phyloP scores from a whole-genome alignment of 495 filamentous ascomycete genomes.

The Penicillium waksmanii region DNA sequence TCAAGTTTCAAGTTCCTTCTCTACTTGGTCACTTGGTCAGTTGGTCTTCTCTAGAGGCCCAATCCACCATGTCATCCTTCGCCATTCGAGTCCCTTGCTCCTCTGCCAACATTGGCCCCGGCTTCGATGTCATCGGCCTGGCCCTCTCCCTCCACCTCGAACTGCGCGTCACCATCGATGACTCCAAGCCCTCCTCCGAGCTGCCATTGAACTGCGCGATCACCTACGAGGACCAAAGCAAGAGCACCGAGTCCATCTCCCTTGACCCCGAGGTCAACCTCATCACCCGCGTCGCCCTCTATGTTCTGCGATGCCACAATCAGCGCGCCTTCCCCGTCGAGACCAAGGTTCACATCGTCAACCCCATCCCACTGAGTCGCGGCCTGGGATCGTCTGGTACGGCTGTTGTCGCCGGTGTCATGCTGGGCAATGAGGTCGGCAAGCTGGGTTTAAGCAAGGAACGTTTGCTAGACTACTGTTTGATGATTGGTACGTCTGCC shows the following conservation, averaged over 20 bases:
- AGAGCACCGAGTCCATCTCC: constrained; percentile 72
- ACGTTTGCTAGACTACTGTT: constrained; percentile 87
- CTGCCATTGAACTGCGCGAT: constrained; percentile 82
- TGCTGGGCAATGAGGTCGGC: constrained; percentile 88
- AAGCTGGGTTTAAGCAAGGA: constrained; percentile 76
- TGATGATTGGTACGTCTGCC: constrained; percentile 76
- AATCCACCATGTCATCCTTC: constrained; percentile 51
- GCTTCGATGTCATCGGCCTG: constrained; percentile 96
- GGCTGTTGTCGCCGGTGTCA: constrained; percentile 91
- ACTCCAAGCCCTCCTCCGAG: constrained; percentile 50
- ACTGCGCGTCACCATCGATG: constrained; percentile 72
- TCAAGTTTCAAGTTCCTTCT: neutral
- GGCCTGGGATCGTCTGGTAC: constrained; percentile 92
- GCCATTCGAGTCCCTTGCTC: constrained; percentile 78
- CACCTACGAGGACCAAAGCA: constrained; percentile 83
- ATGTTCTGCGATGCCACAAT: constrained; percentile 89
- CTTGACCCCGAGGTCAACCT: constrained; percentile 81
- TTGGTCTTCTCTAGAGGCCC: neutral
- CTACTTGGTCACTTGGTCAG: no score
- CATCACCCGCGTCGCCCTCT: constrained; percentile 87
- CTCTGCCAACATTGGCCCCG: constrained; percentile 93
- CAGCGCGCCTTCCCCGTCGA: constrained; percentile 77
- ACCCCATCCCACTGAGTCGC: constrained; percentile 88
- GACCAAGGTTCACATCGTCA: constrained; percentile 90
- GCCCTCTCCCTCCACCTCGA: constrained; percentile 91